These are phyloP conservation scores for Chytriomyces hyalinus DNA, from an alignment of 192 early-diverging fungal genomes.

Conservation along the genomic window DNA sequence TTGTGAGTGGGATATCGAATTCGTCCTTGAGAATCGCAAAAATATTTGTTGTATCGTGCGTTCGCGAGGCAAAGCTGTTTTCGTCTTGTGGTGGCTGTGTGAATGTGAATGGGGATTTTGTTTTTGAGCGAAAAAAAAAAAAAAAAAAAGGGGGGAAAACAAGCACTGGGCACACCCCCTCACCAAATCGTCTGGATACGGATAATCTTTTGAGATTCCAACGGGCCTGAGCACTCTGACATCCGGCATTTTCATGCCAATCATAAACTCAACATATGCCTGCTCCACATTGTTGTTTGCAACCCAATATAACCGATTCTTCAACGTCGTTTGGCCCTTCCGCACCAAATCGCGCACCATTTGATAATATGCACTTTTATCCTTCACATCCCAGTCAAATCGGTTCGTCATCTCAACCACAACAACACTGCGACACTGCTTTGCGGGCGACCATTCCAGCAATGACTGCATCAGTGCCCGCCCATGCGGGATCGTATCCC, in stretches of 20 bases:
- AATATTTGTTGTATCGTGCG: slow-evolving; percentile 5
- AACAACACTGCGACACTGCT: background rate
- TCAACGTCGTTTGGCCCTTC: background rate
- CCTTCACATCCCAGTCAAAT: slow-evolving; percentile 26
- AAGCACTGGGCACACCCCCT: background rate
- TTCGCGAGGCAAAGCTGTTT: background rate
- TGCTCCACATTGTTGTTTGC: slow-evolving; percentile 30
- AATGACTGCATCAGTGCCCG: slow-evolving; percentile 8
- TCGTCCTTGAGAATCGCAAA: slow-evolving; percentile 8
- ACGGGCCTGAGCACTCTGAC: background rate
- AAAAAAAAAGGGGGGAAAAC: background rate
- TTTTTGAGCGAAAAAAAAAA: background rate
- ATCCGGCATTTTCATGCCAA: slow-evolving; percentile 2
- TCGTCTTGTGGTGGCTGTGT: slow-evolving; percentile 3
- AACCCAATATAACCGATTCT: slow-evolving; percentile 13
- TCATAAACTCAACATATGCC: slow-evolving; percentile 6
- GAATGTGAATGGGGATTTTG: background rate
- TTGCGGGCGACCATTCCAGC: background rate
- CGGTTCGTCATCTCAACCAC: slow-evolving; percentile 31
- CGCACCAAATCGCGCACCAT: background rate
- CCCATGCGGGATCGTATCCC: slow-evolving; percentile 30
- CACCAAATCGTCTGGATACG: slow-evolving; percentile 23
- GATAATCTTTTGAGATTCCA: slow-evolving; percentile 2
- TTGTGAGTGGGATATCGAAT: slow-evolving; percentile 15
- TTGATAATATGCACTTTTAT: slow-evolving; percentile 5